These are phyloP conservation scores for Plasmodium inui DNA, from an alignment of 169 alveolate species.

Conservation along the genomic window DNA sequence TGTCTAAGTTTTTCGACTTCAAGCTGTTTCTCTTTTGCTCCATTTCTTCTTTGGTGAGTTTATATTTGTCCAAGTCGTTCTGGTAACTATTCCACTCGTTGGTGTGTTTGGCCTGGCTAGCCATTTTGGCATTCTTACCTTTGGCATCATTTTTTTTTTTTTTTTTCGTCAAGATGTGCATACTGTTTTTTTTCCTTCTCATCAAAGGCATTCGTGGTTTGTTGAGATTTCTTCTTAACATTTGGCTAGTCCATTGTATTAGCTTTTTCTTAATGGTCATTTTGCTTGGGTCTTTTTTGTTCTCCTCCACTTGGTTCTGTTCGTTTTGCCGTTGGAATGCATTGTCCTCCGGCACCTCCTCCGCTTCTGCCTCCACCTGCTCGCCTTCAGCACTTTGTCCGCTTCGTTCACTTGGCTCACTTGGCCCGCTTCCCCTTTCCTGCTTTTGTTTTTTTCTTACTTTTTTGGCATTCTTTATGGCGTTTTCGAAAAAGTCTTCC, in stretches of 20 bases:
- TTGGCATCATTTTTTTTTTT: neutral
- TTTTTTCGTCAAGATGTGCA: neutral
- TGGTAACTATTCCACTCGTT: conserved; percentile 72
- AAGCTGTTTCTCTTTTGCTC: conserved; percentile 61
- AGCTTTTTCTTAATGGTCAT: conserved; percentile 32
- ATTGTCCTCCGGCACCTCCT: too few relatives aligned
- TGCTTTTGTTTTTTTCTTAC: neutral
- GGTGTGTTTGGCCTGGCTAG: conserved; percentile 23
- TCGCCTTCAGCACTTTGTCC: neutral
- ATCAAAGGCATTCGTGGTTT: conserved; percentile 64
- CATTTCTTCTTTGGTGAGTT: conserved; percentile 55
- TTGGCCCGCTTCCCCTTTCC: neutral
- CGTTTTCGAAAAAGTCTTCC: conserved; percentile 57
- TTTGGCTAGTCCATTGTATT: conserved; percentile 55
- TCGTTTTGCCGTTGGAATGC: too few relatives aligned
- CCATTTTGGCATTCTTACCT: neutral
- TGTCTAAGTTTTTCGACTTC: conserved; percentile 55
- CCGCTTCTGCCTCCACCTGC: neutral
- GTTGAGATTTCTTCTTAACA: conserved; percentile 31
- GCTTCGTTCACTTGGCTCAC: neutral
- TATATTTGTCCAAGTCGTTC: conserved; percentile 54
- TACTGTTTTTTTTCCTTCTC: conserved; percentile 28
- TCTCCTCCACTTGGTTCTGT: neutral
- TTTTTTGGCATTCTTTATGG: neutral
- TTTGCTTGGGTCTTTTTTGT: neutral